Percentiles rank a stretch among this genome's conserved stretches.
These are phyloP conservation scores for Alloascoidea hylecoeti DNA, from an alignment of 805 yeast species.

Conservation along the genomic window DNA sequence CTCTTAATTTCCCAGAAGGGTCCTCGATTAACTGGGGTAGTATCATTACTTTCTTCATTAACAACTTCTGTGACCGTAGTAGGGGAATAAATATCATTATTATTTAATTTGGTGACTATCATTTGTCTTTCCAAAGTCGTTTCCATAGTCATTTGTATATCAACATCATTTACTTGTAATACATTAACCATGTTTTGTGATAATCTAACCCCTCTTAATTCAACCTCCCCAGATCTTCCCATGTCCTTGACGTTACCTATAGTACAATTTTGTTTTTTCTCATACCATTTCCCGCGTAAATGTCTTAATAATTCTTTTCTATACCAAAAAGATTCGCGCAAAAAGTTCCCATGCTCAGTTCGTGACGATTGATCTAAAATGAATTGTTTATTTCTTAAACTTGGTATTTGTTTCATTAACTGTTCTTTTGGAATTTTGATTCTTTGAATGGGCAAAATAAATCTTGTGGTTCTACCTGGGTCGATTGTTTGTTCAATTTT, in stretches of 20 bases:
- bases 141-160: conserved; percentile 21
- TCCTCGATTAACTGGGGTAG: conserved; percentile 12
- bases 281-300: conserved; percentile 55
- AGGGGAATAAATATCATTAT: conserved; percentile 8
- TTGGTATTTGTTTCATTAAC: conserved; percentile 48
- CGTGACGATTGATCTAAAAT: conserved; percentile 30
- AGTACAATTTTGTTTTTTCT: no score
- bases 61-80: no score
- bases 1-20: conserved; percentile 19
- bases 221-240: conserved; percentile 41
- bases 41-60: conserved; percentile 5
- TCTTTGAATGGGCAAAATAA: conserved; percentile 59
- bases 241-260: no score
- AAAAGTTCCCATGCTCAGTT: conserved; percentile 40
- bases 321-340: conserved; percentile 70
- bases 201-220: conserved; percentile 50
- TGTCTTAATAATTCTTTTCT: conserved; percentile 46
- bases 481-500: conserved; percentile 1
- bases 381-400: conserved; percentile 56
- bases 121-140: conserved; percentile 6
- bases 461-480: conserved; percentile 17
- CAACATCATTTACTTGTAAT: conserved; percentile 33
- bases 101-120: no score
- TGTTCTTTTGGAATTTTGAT: conserved; percentile 27
- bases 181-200: conserved; percentile 45